These are phyloP conservation scores for Hymenoscyphus occultus DNA, from an alignment of 2,329 filamentous ascomycete species.

Conservation along the genomic window DNA sequence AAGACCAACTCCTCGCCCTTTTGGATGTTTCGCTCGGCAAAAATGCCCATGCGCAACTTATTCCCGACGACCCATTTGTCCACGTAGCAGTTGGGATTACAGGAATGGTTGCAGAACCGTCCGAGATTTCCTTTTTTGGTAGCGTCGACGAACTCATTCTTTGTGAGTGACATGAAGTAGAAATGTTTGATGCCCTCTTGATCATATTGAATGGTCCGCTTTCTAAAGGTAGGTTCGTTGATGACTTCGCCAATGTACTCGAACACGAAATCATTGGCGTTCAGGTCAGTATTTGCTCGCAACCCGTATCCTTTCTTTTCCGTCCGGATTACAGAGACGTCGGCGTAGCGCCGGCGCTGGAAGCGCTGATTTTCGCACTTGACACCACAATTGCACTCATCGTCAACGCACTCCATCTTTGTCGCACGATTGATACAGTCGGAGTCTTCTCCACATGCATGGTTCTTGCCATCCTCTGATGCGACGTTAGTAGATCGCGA, in stretches of 20 bases:
- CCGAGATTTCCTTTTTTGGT: conserved; percentile 96
- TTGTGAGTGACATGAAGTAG: conserved; percentile 98
- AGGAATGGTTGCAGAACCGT: conserved; percentile 98
- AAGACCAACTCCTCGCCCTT: conserved; percentile 95
- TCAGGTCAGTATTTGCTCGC: conserved; percentile 73
- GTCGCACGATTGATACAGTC: conserved; percentile 98
- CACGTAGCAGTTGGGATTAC: conserved; percentile 97
- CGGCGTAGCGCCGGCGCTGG: conserved; percentile 82
- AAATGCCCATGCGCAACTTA: conserved; percentile 98
- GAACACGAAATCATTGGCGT: conserved; percentile 87
- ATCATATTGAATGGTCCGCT: conserved; percentile 90
- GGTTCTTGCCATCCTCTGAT: conserved; percentile 62
- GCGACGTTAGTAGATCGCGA: conserved; percentile 35
- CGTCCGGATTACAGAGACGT: conserved; percentile 93
- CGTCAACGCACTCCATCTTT: conserved; percentile 88
- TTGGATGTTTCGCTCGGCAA: conserved; percentile 79
- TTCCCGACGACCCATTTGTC: conserved; percentile 99
- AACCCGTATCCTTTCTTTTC: conserved; percentile 97
- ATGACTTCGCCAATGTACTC: conserved; percentile 99
- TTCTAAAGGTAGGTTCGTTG: conserved; percentile 83
- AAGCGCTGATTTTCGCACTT: conserved; percentile 95
- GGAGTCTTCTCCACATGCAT: conserved; percentile 91
- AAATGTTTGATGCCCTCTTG: conserved; percentile 98
- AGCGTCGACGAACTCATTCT: conserved; percentile 94
- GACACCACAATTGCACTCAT: conserved; percentile 81